Base-by-base conservation (phyloP, 257 asterid genomes). In the Paulownia fortunei region DNA sequence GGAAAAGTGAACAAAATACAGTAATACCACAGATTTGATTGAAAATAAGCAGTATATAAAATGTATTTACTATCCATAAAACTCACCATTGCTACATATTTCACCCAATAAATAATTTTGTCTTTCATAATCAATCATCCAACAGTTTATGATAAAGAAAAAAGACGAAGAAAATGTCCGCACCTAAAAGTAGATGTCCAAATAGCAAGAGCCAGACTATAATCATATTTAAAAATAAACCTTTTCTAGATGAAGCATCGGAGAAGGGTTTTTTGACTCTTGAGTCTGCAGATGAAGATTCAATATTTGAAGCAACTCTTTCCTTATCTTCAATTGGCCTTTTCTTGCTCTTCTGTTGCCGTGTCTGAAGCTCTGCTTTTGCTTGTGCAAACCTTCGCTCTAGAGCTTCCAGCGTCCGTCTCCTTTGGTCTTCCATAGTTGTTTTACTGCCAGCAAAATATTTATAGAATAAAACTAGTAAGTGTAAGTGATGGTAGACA, bases 301-400 rank as follows among this genome's bases (percentile, higher is more conserved):
- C 79, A 47, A 42, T 36, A 62, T 49, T 24, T 8, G 66, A 42
- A 30, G 79, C 12, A 58, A 58, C 59, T 67, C 55, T 58, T 18
- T 76, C 78, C 37, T 51, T 81, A 19, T 69, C 81, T 56, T 81
- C 86, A 16, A 47, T 52, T 30, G 84, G 82, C 74, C 83, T 82
- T 84, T 83, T 91, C 78, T 85, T 87, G 86, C 83, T 67, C 80
- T 83, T 86, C 69, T 85, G 85, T 61, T 88, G 86, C 62, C 80
- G 90, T 9, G 76, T 47, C 26, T 81, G 85, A 81, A 81, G 74
- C 69, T 88, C 96, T 19, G 94, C 87, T 85, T 91, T 85, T 10
- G 91, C 88, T 87, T 88, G 95, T 5, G 96, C 96, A 58, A 88
- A 89, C 80, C 97, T 89, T 82, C 89, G 88, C 71, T 88, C 93